phyloP scores from a whole-genome alignment of 1,284 basidiomycete genomes.

The Trichosporon coremiiforme region DNA sequence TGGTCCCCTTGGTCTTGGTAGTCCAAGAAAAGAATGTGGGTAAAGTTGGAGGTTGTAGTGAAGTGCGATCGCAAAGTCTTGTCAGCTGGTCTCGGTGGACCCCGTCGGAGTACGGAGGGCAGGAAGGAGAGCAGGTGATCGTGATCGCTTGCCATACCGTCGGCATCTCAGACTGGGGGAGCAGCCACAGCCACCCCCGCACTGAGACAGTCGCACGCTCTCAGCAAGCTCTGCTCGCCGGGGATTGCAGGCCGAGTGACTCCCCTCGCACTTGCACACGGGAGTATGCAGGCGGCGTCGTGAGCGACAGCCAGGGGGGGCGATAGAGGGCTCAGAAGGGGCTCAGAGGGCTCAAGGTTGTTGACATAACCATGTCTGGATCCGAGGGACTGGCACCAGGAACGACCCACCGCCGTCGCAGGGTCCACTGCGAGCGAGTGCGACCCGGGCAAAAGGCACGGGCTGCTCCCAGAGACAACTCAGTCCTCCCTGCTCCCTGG shows the following conservation, averaged over 20 bases:
- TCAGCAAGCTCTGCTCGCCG: conserved; percentile 13
- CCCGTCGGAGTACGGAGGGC: neutral
- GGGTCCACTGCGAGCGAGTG: neutral
- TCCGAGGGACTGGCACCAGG: conserved; percentile 14
- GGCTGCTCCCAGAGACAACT: neutral
- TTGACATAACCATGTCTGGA: conserved; percentile 9
- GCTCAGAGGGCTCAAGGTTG: conserved; percentile 12
- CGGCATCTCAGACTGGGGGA: neutral
- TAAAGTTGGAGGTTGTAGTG: conserved; percentile 15
- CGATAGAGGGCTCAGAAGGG: neutral
- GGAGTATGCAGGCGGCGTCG: conserved; percentile 13
- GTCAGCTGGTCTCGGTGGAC: neutral
- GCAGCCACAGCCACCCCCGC: neutral
- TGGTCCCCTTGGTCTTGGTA: neutral
- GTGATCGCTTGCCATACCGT: neutral
- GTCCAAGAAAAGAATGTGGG: conserved; percentile 16
- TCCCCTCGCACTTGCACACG: neutral
- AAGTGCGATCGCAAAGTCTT: conserved; percentile 4
- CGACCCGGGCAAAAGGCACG: neutral
- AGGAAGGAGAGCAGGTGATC: conserved; percentile 5
- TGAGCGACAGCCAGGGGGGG: neutral
- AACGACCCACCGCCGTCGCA: conserved; percentile 10
- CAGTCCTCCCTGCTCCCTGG: neutral
- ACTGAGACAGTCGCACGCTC: neutral
- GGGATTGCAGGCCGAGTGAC: conserved; percentile 14